Base-by-base conservation (phyloP, 2,329 filamentous ascomycete species). In the Apiospora rasikravindrae region DNA sequence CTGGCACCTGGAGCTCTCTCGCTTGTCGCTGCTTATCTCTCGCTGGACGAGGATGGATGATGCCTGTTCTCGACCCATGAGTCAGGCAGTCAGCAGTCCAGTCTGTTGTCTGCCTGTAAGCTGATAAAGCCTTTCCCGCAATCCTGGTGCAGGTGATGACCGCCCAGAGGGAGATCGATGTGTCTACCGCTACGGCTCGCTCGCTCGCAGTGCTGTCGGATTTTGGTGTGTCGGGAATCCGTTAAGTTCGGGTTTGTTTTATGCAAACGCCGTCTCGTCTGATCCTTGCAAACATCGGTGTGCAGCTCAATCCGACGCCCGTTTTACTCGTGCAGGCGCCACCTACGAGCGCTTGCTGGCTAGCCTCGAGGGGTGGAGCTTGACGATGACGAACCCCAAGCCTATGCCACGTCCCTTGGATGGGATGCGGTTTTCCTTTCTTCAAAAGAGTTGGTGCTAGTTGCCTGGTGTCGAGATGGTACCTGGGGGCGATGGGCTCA, bases 331-430 rank as follows among this genome's bases (percentile, higher is more conserved):
- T 64, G 57, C 33, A 64, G 57, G 8, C 57, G 53, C 26, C 53
- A 61, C 53, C 26, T 19, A 33, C 53, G 29, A 57, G 53, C 53
- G 53, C 53, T 33, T 19, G 53, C 53, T 33, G 51, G 51, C 22
- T 37, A 33, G 53, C 16, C 33, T 40, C n/a, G 33, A 14, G 49
- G 19, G 57, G 57, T 40, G 57, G 57, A 64, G 33, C 29, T 64
- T 64, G 57, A 64, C 57, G 57, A 64, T 64, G 57, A 64, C 57
- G 57, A 64, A 37, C 40, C 40, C 40, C 40, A 64, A 64, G 57
- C 33, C 33, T n/a, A 37, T 64, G 57, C 57, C 57, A n/a, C 49
- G 49, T 51, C 49, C 49, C 49, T 26, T 51, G 51, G n/a, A 13
- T 26, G 29, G 51, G 51, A 57, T 29, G 26, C 26, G 44, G 22